Conservation (phyloP, 306 rosid species). For the Oxytropis ochrocephala region DNA sequence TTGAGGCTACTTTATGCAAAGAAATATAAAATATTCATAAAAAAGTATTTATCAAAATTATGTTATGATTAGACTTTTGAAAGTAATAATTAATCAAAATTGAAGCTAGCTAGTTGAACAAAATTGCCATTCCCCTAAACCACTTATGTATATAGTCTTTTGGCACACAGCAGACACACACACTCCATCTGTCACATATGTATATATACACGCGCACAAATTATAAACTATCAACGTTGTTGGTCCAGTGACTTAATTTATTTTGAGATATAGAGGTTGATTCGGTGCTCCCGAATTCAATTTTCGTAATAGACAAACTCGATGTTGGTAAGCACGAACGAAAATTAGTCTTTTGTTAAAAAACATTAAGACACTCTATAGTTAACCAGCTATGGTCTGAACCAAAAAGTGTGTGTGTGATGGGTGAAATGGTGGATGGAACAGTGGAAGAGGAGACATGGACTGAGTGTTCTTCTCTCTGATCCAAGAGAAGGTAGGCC, state of each 20-base stretch:
- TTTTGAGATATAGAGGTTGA: too few species aligned
- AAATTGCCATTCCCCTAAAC: background rate
- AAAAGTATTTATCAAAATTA: background rate
- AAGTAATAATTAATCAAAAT: background rate
- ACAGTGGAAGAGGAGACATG: slow-evolving; percentile 24
- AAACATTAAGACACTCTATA: too few species aligned
- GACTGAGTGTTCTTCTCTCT: slow-evolving; percentile 12
- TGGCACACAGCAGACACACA: background rate
- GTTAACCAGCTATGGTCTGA: too few species aligned
- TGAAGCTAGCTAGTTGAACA: background rate
- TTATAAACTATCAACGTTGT: too few species aligned
- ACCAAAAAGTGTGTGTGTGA: background rate
- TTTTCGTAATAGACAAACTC: too few species aligned
- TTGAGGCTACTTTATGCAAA: slow-evolving; percentile 19
- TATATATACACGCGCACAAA: background rate
- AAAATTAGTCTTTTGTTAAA: too few species aligned
- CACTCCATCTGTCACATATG: background rate
- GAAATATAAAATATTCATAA: slow-evolving; percentile 14
- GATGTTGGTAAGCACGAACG: too few species aligned
- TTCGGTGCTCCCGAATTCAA: too few species aligned
- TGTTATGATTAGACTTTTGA: background rate
- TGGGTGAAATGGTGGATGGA: background rate
- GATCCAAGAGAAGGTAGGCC: slow-evolving; percentile 29
- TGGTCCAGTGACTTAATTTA: too few species aligned
- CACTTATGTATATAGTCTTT: background rate